Evolutionary conservation across 768 basidiomycete species (phyloP).

Genomic region (Rubroboletus satanas): DNA sequence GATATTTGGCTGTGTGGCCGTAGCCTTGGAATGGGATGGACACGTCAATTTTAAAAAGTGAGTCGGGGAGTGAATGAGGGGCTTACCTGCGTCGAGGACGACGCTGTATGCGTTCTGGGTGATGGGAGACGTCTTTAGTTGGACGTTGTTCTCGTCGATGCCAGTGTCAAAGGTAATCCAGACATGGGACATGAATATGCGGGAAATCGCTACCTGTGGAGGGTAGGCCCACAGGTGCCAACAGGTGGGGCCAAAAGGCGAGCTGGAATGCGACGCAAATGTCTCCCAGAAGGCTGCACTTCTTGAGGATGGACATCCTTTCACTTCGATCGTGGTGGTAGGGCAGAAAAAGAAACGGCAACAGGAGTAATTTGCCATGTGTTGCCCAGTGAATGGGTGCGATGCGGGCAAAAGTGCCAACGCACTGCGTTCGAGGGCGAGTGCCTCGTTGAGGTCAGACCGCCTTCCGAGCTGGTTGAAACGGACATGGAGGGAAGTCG

Average conservation of each 20-base stretch:
- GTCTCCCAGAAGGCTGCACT: slow-evolving; percentile 40
- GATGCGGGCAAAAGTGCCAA: no score
- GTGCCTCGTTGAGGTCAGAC: no score
- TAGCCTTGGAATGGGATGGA: slow-evolving; percentile 39
- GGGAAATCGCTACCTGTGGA: slow-evolving; percentile 44
- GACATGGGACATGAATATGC: slow-evolving; percentile 54
- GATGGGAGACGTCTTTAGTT: slow-evolving; percentile 46
- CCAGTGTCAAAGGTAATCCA: slow-evolving; percentile 51
- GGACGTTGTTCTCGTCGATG: slow-evolving; percentile 40
- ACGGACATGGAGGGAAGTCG: no score
- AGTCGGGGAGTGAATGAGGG: neutral
- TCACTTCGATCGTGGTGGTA: neutral
- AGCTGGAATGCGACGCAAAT: slow-evolving; percentile 36
- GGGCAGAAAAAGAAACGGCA: no score
- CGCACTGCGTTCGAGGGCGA: no score
- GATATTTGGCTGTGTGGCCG: slow-evolving; percentile 61
- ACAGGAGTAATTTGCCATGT: no score
- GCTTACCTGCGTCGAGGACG: slow-evolving; percentile 65
- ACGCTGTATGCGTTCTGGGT: slow-evolving; percentile 52
- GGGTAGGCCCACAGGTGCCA: slow-evolving; percentile 39
- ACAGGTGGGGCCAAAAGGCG: slow-evolving; percentile 46
- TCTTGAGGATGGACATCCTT: slow-evolving; percentile 15
- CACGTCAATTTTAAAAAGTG: neutral
- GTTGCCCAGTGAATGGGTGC: no score
- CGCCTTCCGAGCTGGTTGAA: no score